Evolutionary conservation across 2,329 filamentous ascomycete species (phyloP).

Genomic region (Mollisia scopiformis): DNA sequence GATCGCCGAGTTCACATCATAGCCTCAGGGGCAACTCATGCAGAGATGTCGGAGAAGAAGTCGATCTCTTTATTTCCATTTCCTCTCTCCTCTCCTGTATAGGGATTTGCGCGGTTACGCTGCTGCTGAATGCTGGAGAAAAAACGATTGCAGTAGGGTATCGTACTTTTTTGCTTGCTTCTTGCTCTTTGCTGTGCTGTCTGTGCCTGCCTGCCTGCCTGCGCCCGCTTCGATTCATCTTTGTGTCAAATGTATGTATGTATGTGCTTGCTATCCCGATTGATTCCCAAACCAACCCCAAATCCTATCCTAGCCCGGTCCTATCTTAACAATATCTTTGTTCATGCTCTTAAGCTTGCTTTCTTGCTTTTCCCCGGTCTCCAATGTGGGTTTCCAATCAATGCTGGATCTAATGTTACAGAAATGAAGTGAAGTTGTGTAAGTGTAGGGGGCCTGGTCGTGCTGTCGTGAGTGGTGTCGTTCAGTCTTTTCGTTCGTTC

Average conservation of each 20-base stretch:
- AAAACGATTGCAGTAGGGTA: constrained; percentile 18
- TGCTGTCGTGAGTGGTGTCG: neutral
- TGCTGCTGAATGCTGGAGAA: neutral
- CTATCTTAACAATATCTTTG: neutral
- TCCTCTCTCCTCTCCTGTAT: neutral
- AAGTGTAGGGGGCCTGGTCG: neutral
- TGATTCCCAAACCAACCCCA: neutral
- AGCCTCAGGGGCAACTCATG: neutral
- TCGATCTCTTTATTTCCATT: neutral
- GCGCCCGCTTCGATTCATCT: neutral
- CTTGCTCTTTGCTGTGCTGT: neutral
- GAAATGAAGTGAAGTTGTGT: neutral
- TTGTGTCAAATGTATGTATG: neutral
- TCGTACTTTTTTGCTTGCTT: constrained; percentile 28
- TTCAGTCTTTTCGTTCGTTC: constrained; percentile 1
- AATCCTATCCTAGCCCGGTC: neutral
- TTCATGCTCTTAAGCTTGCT: too few species aligned
- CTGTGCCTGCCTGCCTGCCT: too few species aligned
- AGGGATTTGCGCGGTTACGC: neutral
- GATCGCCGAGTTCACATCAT: neutral
- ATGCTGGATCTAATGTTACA: neutral
- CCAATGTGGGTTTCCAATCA: neutral
- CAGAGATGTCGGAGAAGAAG: neutral
- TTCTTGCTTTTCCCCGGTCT: neutral
- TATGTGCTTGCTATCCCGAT: neutral